A percentile compares a stretch with the other conserved stretches of the same genome.
These are phyloP conservation scores for Camellia oleifera DNA, from an alignment of 179 eudicot genomes.

Conservation along the genomic window DNA sequence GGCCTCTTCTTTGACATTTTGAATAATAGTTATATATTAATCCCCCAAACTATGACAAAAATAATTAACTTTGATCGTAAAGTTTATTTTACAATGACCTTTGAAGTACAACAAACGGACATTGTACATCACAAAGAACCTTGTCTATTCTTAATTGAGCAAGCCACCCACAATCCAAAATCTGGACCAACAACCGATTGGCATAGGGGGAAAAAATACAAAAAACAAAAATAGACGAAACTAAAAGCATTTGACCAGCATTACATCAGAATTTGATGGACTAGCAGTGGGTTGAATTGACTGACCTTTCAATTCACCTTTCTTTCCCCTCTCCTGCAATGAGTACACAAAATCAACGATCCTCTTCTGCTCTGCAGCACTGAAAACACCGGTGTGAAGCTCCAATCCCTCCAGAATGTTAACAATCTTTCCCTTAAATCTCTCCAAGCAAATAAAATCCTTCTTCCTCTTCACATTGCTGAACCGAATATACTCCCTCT, in stretches of 20 bases:
- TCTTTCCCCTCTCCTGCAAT: conserved; percentile 66
- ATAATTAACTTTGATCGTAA: too few species aligned
- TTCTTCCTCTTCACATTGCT: conserved; percentile 65
- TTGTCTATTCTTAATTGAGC: not conserved
- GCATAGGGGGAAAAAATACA: not conserved
- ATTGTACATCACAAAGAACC: not conserved
- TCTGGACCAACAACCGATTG: not conserved
- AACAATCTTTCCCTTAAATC: conserved; percentile 56
- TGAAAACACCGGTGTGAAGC: conserved; percentile 83
- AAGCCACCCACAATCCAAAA: not conserved
- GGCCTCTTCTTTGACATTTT: too few species aligned
- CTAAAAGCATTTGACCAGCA: not conserved
- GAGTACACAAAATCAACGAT: conserved; percentile 65
- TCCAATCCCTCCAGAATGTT: conserved; percentile 91
- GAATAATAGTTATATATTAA: too few species aligned
- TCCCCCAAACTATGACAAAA: too few species aligned
- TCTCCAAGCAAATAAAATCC: conserved; percentile 72
- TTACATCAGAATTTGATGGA: not conserved
- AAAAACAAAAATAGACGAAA: not conserved
- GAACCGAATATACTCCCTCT: conserved; percentile 71
- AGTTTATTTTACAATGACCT: too few species aligned
- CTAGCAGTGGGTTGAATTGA: conserved; percentile 6
- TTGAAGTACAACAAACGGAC: not conserved
- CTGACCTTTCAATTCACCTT: conserved; percentile 76
- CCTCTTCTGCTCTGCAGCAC: conserved; percentile 84